Base-by-base conservation (phyloP, 805 yeast species). In the Hanseniaspora jakobsenii region DNA sequence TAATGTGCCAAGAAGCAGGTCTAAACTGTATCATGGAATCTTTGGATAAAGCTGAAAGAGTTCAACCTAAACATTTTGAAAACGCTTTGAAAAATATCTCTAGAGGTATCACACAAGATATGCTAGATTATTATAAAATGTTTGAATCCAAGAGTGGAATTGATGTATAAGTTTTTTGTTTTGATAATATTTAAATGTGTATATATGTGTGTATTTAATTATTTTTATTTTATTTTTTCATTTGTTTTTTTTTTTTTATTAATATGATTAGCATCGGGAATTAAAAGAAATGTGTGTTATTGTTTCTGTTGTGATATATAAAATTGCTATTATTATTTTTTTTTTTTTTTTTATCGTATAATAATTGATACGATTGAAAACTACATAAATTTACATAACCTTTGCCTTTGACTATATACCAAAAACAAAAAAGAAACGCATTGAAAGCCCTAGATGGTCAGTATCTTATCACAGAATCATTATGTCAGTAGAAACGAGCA, bases 1-100 rank as follows among this genome's bases (percentile, higher is more conserved):
- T 86, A 17, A 60, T 89, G 17, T 84, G 95, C 54, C 97, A 87
- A 59, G 96, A 89, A 60, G 95, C 97, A 0, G 98, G 98, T 2
- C 64, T 91, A 10, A 75, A 81, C n/a, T 95, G 97, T 0, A 77
- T 91, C 47, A 85, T 84, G 79, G 95, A 84, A 52, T 64, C 81
- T 50, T 60, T 71, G 5, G 64, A 74, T 3, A 16, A 39, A 8
- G 70, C 81, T 7, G 55, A 55, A 1, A 51, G 53, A 6, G 93
- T 87, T 0, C 59, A 61, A n/a, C 67, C 66, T 48, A 65, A 66
- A 26, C 95, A 91, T 58, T 86, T 85, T 53, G 77, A 72, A 22
- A 68, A 66, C 44, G 96, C 94, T 0, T 54, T 89, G 43, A 53
- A 56, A 23, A 80, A 77, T 1, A 71, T 87, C 16, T 72, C 86